Percentiles rank a stretch among this genome's conserved stretches.
Evolutionary conservation across 805 yeast species (phyloP).

Genomic region (Candida broadrunensis): DNA sequence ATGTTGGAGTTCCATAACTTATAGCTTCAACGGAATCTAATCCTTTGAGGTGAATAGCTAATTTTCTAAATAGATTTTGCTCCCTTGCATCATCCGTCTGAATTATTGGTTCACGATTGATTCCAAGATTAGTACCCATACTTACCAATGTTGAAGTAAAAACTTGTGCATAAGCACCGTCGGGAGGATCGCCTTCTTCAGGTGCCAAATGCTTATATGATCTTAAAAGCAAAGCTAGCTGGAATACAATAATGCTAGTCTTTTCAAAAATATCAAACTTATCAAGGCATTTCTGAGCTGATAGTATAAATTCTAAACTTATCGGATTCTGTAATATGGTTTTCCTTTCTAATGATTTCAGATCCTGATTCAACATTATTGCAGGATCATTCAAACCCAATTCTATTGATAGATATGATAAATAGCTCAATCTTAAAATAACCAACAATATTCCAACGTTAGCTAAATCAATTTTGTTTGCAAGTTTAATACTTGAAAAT

Average conservation of each 20-base stretch:
- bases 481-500: conserved; percentile 25
- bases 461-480: conserved; percentile 39
- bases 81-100: conserved; percentile 17
- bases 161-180: conserved; percentile 33
- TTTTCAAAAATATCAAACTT: conserved; percentile 49
- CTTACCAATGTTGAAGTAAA: conserved; percentile 26
- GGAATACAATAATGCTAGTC: conserved; percentile 26
- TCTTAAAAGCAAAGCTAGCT: conserved; percentile 25
- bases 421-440: conserved; percentile 40
- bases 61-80: conserved; percentile 13
- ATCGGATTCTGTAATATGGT: conserved; percentile 47
- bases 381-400: conserved; percentile 20
- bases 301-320: conserved; percentile 41
- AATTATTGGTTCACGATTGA: conserved; percentile 38
- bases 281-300: conserved; percentile 53
- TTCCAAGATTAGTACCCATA: conserved; percentile 38
- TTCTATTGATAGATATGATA: conserved; percentile 31
- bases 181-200: conserved; percentile 41
- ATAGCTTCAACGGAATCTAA: conserved; percentile 41
- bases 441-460: conserved; percentile 38
- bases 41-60: conserved; percentile 41
- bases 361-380: conserved; percentile 17
- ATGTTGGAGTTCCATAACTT: conserved; percentile 43
- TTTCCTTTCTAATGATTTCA: conserved; percentile 21
- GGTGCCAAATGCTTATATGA: conserved; percentile 35